These are phyloP conservation scores for Pyrrhoderma lamaoense DNA, from an alignment of 1,284 basidiomycete genomes.

Conservation along the genomic window DNA sequence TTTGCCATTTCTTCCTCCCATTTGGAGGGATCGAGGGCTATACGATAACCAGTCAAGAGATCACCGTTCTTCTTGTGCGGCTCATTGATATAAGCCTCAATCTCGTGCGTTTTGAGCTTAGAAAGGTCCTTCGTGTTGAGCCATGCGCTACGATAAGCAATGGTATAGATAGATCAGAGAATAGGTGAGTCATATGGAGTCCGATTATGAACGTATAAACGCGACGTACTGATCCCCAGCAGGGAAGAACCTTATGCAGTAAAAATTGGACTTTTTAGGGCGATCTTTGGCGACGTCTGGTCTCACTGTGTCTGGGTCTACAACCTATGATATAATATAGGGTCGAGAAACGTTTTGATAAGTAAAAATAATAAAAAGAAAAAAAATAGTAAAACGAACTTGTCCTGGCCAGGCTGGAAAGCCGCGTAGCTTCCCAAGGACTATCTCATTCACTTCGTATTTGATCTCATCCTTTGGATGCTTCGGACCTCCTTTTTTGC, in stretches of 20 bases:
- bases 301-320: slow-evolving; percentile 64
- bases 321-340: slow-evolving; percentile 43
- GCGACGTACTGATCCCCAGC: slow-evolving; percentile 81
- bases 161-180: slow-evolving; percentile 15
- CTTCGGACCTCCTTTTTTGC: slow-evolving; percentile 37
- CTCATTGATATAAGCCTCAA: slow-evolving; percentile 75
- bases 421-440: slow-evolving; percentile 89
- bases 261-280: slow-evolving; percentile 58
- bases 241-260: slow-evolving; percentile 86
- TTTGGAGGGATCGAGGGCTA: slow-evolving; percentile 71
- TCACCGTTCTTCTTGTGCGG: slow-evolving; percentile 70
- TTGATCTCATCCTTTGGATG: slow-evolving; percentile 30
- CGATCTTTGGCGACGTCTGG: slow-evolving; percentile 57
- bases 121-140: slow-evolving; percentile 77
- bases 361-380: no score
- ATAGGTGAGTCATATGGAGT: slow-evolving; percentile 12
- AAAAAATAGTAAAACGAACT: slow-evolving; percentile 40
- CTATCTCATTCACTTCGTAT: slow-evolving; percentile 68
- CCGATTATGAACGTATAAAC: slow-evolving; percentile 4
- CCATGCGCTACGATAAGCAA: slow-evolving; percentile 64
- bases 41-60: slow-evolving; percentile 73
- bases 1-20: slow-evolving; percentile 63
- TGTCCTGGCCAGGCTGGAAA: slow-evolving; percentile 91
- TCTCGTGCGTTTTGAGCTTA: slow-evolving; percentile 72
- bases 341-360: slow-evolving; percentile 3